These are phyloP conservation scores for Penicillium olsonii DNA, from an alignment of 2,329 filamentous ascomycete genomes.

Conservation along the genomic window DNA sequence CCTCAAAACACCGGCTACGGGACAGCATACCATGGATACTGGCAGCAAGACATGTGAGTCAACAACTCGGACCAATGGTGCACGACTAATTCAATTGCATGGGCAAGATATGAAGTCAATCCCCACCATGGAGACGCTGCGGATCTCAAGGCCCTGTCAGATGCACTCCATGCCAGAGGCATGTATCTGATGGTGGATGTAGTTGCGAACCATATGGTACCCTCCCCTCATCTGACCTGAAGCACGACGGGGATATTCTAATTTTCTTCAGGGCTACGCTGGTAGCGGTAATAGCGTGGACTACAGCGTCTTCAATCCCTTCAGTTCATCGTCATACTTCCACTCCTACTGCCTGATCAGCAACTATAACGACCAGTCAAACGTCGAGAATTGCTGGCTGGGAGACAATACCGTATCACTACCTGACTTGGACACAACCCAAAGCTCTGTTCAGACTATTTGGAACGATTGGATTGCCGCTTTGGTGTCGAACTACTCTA, in stretches of 20 bases:
- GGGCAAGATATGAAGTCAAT: constrained; percentile 53
- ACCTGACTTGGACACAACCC: constrained; percentile 63
- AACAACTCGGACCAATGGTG: constrained; percentile 52
- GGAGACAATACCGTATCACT: constrained; percentile 58
- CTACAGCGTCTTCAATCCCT: constrained; percentile 55
- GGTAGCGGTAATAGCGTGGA: constrained; percentile 53
- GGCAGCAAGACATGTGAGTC: constrained; percentile 49
- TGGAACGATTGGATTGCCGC: constrained; percentile 61
- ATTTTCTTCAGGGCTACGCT: constrained; percentile 40
- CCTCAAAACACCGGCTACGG: constrained; percentile 38
- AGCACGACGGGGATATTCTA: too few species aligned
- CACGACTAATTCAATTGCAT: constrained; percentile 27
- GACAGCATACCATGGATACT: constrained; percentile 55
- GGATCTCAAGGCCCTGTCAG: constrained; percentile 61
- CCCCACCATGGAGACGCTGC: constrained; percentile 59
- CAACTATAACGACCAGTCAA: constrained; percentile 55
- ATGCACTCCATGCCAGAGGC: constrained; percentile 55
- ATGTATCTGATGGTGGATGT: constrained; percentile 66
- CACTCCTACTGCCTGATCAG: constrained; percentile 59
- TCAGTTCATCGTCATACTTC: constrained; percentile 63
- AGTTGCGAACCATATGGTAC: constrained; percentile 40
- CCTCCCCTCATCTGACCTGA: too few species aligned
- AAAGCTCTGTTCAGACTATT: constrained; percentile 49
- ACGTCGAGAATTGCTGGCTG: constrained; percentile 54
- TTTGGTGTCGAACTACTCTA: constrained; percentile 61